phyloP scores from a whole-genome alignment of 108 stramenopile genomes.

The Discostella pseudostelligera region DNA sequence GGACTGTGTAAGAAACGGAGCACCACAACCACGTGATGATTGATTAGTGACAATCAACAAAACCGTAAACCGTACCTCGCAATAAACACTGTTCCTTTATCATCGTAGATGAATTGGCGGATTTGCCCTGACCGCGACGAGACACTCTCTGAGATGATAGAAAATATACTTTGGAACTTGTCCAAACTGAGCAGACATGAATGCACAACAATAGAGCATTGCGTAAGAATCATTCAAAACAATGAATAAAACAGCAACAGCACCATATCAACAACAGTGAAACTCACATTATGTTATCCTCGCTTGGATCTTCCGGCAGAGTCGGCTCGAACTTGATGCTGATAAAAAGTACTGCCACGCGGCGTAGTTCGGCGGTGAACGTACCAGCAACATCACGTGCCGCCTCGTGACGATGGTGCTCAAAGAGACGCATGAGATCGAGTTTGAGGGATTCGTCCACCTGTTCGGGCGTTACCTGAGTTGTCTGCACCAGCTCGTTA shows the following conservation, averaged over 20 bases:
- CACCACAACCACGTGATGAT: too few species aligned
- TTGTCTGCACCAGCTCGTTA: constrained; percentile 4
- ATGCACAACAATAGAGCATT: too few species aligned
- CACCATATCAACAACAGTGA: too few species aligned
- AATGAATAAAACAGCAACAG: too few species aligned
- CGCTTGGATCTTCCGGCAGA: constrained; percentile 22
- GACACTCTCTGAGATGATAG: constrained; percentile 20
- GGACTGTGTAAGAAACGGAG: too few species aligned
- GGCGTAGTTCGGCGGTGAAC: constrained; percentile 27
- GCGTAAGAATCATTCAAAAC: too few species aligned
- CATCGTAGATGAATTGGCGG: constrained; percentile 56
- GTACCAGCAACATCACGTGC: constrained; percentile 22
- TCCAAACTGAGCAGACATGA: too few species aligned
- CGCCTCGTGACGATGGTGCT: constrained; percentile 23
- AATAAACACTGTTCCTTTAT: constrained; percentile 47
- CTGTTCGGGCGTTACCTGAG: background rate
- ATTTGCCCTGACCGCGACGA: constrained; percentile 43
- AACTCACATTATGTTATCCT: too few species aligned
- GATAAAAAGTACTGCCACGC: constrained; percentile 28
- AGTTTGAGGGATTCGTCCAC: constrained; percentile 1
- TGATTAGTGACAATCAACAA: too few species aligned
- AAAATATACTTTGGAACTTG: constrained; percentile 23
- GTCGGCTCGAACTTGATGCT: constrained; percentile 18
- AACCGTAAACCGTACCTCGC: background rate
- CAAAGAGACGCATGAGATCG: constrained; percentile 18